Base-by-base conservation (phyloP, 768 basidiomycete species). In the Multifurca ochricompacta region DNA sequence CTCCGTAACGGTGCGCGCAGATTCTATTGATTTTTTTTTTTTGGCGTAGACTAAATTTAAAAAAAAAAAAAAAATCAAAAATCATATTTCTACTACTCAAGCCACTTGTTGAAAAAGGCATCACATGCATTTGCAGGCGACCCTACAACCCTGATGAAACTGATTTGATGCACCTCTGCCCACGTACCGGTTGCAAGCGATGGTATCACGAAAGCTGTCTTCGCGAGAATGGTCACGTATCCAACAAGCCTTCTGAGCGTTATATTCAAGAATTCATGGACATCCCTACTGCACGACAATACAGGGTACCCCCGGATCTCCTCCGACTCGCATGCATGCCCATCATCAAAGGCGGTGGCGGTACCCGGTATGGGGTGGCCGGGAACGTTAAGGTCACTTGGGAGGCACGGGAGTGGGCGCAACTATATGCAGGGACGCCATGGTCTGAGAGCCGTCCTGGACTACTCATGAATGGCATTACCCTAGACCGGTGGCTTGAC, bases 401-500 rank as follows among this genome's bases (percentile, higher is more conserved):
- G 14, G 55, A 56, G 31, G 55, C 55, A 13, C 55, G 55, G 14
- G 16, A 47, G 16, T 56, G 55, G 55, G 44, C 44, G 3, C 31
- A 47, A 2, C 5, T 47, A 2, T 56, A 46, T 25, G 37, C 50
- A 1, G 13, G 32, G n/a, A 51, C 8, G 14, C 14, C 55, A 6
- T 35, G 23, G 14, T 16, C 31, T 2, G 27, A 40, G n/a, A 36
- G 3, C 44, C 16, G 19, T 9, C 37, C 55, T 2, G 44, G 25
- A 18, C 19, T 46, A 13, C 32, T 23, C 4, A 5, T 56, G 14
- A 23, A 36, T 1, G 44, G 19, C 0, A 30, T 41, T 10, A 56
- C 55, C 0, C 55, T 56, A 14, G 55, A 56, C 31, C 49, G 44
- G 4, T 56, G 55, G 55, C 44, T 56, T 4, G 55, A 56, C 27